phyloP scores from a whole-genome alignment of 768 basidiomycete genomes.

The Lepiota brunneoincarnata region DNA sequence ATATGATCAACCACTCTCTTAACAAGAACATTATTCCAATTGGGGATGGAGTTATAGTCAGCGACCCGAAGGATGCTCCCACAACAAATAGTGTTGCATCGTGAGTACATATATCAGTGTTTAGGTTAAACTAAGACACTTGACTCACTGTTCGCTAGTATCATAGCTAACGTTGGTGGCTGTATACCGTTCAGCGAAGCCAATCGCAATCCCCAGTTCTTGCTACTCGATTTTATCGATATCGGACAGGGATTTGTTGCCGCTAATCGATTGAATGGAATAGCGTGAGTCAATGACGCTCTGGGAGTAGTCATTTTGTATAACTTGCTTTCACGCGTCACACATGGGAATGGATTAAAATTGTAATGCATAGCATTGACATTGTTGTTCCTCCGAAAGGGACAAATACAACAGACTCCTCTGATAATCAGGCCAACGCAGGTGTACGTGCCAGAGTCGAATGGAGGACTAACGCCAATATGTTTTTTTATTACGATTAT shows the following conservation, averaged over 20 bases:
- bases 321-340: neutral
- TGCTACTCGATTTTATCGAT: conserved; percentile 53
- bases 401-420: neutral
- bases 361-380: neutral
- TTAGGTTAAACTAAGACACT: neutral
- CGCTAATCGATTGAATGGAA: conserved; percentile 43
- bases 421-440: neutral
- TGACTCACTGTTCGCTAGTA: conserved; percentile 21
- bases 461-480: neutral
- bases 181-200: conserved; percentile 40
- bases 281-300: conserved; percentile 27
- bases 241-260: conserved; percentile 42
- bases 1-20: conserved; percentile 58
- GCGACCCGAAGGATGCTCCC: conserved; percentile 33
- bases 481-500: neutral
- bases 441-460: neutral
- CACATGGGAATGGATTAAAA: neutral
- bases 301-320: neutral
- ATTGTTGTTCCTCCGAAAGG: neutral
- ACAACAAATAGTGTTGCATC: conserved; percentile 37
- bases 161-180: conserved; percentile 37
- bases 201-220: conserved; percentile 47
- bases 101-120: conserved; percentile 23
- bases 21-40: conserved; percentile 42
- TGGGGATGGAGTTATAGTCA: conserved; percentile 33